Percentiles rank a stretch among this genome's conserved stretches.
phyloP scores from a whole-genome alignment of 1,284 basidiomycete genomes.

The Trametes polyzona region DNA sequence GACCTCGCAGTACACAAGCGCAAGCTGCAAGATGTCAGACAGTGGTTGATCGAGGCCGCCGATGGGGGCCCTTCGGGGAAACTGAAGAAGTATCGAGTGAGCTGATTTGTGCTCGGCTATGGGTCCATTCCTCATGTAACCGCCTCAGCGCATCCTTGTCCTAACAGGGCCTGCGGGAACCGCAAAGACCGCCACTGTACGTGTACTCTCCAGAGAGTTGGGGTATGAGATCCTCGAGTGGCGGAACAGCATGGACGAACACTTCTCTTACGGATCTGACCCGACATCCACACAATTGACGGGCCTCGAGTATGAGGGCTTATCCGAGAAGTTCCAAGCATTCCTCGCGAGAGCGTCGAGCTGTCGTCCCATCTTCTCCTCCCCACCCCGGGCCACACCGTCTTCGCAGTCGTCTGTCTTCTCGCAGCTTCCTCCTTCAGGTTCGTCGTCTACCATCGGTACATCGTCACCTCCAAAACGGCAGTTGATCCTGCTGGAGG shows the following conservation, averaged over 20 bases:
- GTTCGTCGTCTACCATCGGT: conserved; percentile 2
- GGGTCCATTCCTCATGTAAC: not conserved
- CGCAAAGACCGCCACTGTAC: conserved; percentile 88
- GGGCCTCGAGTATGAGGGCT: conserved; percentile 51
- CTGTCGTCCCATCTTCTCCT: conserved; percentile 59
- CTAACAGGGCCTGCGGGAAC: conserved; percentile 91
- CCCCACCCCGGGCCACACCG: conserved; percentile 17
- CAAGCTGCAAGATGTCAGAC: conserved; percentile 84
- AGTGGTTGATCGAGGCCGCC: conserved; percentile 87
- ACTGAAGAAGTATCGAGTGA: conserved; percentile 78
- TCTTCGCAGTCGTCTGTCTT: conserved; percentile 18
- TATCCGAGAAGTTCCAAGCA: conserved; percentile 74
- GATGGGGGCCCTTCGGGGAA: conserved; percentile 68
- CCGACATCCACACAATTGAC: conserved; percentile 22
- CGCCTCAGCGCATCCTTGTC: conserved; percentile 74
- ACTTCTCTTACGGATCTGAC: conserved; percentile 16
- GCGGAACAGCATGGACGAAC: conserved; percentile 65
- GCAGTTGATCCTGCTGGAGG: conserved; percentile 84
- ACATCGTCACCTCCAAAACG: conserved; percentile 32
- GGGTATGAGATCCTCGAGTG: conserved; percentile 88
- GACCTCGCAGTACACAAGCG: conserved; percentile 89
- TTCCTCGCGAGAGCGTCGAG: conserved; percentile 79
- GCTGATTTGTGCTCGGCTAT: conserved; percentile 35
- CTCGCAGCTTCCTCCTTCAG: conserved; percentile 11
- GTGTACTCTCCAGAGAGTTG: conserved; percentile 76